phyloP scores from a whole-genome alignment of 371 early-diverging fungal species.

The Haplosporangium sp. region DNA sequence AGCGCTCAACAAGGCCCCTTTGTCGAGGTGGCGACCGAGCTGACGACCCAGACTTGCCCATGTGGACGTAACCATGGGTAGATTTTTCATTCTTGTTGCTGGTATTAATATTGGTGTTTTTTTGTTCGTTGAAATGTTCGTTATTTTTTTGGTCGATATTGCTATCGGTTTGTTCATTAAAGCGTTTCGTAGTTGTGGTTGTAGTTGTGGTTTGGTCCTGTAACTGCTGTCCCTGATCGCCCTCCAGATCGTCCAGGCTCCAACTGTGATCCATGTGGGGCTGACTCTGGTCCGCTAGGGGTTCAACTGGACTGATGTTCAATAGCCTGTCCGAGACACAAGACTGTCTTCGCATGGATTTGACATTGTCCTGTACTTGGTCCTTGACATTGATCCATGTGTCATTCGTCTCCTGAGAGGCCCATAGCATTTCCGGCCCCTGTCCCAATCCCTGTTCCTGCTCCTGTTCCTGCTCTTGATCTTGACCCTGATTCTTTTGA shows the following conservation, averaged over 20 bases:
- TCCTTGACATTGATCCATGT: slow-evolving; percentile 27
- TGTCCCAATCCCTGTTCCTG: slow-evolving; percentile 1
- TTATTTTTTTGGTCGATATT: slow-evolving; percentile 41
- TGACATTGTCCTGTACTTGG: slow-evolving; percentile 1
- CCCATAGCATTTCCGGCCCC: slow-evolving; percentile 7
- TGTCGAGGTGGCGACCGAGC: neutral
- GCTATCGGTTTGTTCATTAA: slow-evolving; percentile 37
- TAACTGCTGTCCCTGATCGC: slow-evolving; percentile 4
- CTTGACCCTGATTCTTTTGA: neutral
- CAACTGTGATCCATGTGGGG: slow-evolving; percentile 49
- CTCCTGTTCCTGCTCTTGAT: slow-evolving; percentile 7
- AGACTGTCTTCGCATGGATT: slow-evolving; percentile 25
- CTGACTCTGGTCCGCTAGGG: slow-evolving; percentile 43
- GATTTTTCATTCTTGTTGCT: slow-evolving; percentile 9
- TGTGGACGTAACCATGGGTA: slow-evolving; percentile 41
- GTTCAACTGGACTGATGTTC: slow-evolving; percentile 22
- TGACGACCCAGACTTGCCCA: slow-evolving; percentile 9
- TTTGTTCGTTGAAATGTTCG: slow-evolving; percentile 8
- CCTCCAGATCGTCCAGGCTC: slow-evolving; percentile 37
- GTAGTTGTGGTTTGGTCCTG: slow-evolving; percentile 5
- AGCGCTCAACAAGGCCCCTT: neutral
- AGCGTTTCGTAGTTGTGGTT: slow-evolving; percentile 8
- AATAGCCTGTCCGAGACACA: slow-evolving; percentile 37
- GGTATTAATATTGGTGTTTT: neutral
- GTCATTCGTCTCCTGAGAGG: slow-evolving; percentile 30